Evolutionary conservation across 805 yeast genomes (phyloP).

Genomic region (Dipodascus geniculatus): DNA sequence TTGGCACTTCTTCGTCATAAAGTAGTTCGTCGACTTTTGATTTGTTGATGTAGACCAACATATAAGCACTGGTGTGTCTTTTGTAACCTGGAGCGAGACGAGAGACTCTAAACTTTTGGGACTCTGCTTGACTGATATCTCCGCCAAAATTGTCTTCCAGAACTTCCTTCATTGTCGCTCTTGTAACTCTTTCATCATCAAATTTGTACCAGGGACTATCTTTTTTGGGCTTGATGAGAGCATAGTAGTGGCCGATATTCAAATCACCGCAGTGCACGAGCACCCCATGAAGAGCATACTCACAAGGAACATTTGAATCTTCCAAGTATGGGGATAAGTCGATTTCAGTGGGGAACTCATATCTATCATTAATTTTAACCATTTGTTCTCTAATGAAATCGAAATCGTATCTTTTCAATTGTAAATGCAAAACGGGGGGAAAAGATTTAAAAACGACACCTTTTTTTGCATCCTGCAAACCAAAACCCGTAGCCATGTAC

Average conservation of each 20-base stretch:
- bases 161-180: conserved; percentile 73
- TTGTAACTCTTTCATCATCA: conserved; percentile 92
- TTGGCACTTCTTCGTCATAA: conserved; percentile 47
- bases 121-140: conserved; percentile 29
- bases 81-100: conserved; percentile 44
- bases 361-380: conserved; percentile 84
- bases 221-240: conserved; percentile 73
- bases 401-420: conserved; percentile 87
- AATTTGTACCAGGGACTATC: conserved; percentile 75
- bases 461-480: conserved; percentile 91
- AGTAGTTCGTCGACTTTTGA: conserved; percentile 45
- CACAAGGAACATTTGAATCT: conserved; percentile 51
- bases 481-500: conserved; percentile 81
- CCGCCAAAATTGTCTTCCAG: conserved; percentile 91
- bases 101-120: conserved; percentile 14
- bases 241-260: conserved; percentile 93
- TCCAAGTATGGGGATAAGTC: conserved; percentile 75
- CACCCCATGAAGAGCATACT: conserved; percentile 82
- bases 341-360: conserved; percentile 75
- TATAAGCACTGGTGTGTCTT: conserved; percentile 89
- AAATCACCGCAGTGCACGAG: conserved; percentile 93
- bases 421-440: conserved; percentile 89
- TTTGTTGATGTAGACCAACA: conserved; percentile 85
- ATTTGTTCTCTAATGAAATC: conserved; percentile 81
- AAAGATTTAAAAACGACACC: conserved; percentile 87